Evolutionary conservation across 352 stramenopile genomes (phyloP).

Genomic region (Pythium folliculosum): DNA sequence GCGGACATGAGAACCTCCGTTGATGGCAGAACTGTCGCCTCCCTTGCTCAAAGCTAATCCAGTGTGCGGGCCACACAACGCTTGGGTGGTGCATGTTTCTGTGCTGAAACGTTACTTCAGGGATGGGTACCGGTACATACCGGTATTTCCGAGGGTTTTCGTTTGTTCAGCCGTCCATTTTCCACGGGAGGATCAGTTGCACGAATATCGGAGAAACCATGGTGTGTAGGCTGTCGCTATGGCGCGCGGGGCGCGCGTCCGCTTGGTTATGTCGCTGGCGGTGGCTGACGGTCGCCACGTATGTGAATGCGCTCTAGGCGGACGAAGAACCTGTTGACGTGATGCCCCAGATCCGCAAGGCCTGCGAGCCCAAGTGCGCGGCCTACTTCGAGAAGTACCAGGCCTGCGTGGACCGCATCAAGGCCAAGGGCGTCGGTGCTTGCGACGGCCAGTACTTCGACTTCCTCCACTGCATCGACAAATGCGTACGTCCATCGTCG

Average conservation of each 20-base stretch:
- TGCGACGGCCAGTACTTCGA: slow-evolving; percentile 97
- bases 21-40: not conserved
- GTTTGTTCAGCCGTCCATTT: slow-evolving; percentile 50
- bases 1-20: too few species aligned
- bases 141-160: slow-evolving; percentile 33
- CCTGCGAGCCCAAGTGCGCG: slow-evolving; percentile 91
- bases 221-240: slow-evolving; percentile 12
- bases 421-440: slow-evolving; percentile 88
- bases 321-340: slow-evolving; percentile 92
- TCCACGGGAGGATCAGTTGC: slow-evolving; percentile 31
- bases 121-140: slow-evolving; percentile 25
- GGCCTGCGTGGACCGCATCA: slow-evolving; percentile 90
- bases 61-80: not conserved
- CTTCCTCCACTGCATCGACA: slow-evolving; percentile 94
- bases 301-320: slow-evolving; percentile 33
- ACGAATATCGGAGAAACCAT: slow-evolving; percentile 31
- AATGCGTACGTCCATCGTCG: slow-evolving; percentile 79
- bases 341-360: slow-evolving; percentile 92
- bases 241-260: not conserved
- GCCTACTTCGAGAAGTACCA: slow-evolving; percentile 89
- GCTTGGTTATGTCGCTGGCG: not conserved
- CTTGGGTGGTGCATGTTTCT: slow-evolving; percentile 30
- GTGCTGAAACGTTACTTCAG: slow-evolving; percentile 27
- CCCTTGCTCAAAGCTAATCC: not conserved
- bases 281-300: not conserved